Conservation (phyloP, 1,284 basidiomycete genomes). For the Trichosporon ovoides region DNA sequence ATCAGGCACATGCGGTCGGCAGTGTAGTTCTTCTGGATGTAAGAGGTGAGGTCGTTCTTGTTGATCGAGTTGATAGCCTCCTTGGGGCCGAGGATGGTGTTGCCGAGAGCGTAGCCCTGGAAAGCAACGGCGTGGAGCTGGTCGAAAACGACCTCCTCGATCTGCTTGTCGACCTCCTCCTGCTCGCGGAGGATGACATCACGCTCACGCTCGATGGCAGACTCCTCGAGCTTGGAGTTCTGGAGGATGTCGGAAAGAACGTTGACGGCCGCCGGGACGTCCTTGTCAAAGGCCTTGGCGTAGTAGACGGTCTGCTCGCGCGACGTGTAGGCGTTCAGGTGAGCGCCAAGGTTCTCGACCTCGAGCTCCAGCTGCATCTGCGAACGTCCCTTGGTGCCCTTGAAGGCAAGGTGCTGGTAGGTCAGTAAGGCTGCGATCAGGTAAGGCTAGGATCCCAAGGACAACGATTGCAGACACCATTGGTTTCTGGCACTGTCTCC, state of each 20-base stretch:
- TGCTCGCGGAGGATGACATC: slow-evolving; percentile 97
- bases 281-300: slow-evolving; percentile 97
- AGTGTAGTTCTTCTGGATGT: slow-evolving; percentile 98
- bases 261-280: slow-evolving; percentile 85
- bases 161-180: slow-evolving; percentile 98
- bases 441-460: too few species aligned
- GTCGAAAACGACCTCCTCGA: slow-evolving; percentile 98
- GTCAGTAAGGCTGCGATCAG: slow-evolving; percentile 10
- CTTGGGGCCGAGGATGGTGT: slow-evolving; percentile 96
- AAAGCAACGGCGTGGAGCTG: slow-evolving; percentile 96
- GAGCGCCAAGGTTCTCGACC: slow-evolving; percentile 96
- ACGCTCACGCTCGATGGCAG: slow-evolving; percentile 90
- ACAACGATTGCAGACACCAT: too few species aligned
- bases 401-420: slow-evolving; percentile 51
- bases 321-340: slow-evolving; percentile 97
- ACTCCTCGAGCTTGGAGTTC: slow-evolving; percentile 87
- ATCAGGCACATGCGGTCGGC: slow-evolving; percentile 99
- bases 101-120: slow-evolving; percentile 78
- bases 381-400: slow-evolving; percentile 83
- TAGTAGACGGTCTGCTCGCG: slow-evolving; percentile 99
- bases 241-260: slow-evolving; percentile 98
- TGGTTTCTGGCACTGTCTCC: too few species aligned
- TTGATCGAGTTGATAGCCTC: slow-evolving; percentile 94
- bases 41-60: slow-evolving; percentile 79
- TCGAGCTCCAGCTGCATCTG: slow-evolving; percentile 94